Base-by-base conservation (phyloP, 2,329 filamentous ascomycete species). In the Aspergillus vadensis region DNA sequence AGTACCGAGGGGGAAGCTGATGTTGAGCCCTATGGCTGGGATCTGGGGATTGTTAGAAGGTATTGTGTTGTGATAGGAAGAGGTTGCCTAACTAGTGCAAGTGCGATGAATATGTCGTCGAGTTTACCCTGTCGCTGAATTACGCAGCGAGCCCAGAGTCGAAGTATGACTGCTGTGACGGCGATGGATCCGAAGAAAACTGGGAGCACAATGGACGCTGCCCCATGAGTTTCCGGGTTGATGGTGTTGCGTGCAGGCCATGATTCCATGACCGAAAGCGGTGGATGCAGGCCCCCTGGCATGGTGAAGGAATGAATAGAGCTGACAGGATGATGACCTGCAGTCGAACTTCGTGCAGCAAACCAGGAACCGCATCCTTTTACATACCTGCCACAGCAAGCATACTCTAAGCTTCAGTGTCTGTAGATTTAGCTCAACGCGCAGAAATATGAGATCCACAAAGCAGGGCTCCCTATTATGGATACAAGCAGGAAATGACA, bases 141-240 rank as follows among this genome's bases (percentile, higher is more conserved):
- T 2, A 44, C 21, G 27, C 50, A 58, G 25, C 57, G 48, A 6
- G 50, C 57, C 49, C 50, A 58, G 9, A 58, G 41, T 17, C 57
- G 48, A 4, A 58, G 25, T n/a, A n/a, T 14, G 4, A 58, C 50
- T 10, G 41, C 32, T 5, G 38, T 30, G 6, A 58, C 19, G 1
- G 57, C 50, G 8, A 58, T 27, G 4, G 38, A 19, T 6, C 57
- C 57, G n/a, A 58, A 47, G 4, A 54, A 21, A 0, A 41, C 57
- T 4, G 39, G n/a, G 4, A 58, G 21, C 8, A 54, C 19, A n/a
- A 47, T 19, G 10, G 48, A 50, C 4, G 49, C 57, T 7, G 49
- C 27, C 14, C 57, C 49, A 48, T 58, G 57, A 17, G 57, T 47
- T 25, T 58, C 57, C 5, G 57, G 57, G n/a, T 58, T 47, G 57